Evolutionary conservation across 208 protist species (phyloP).

Genomic region (Wallacemonas sp.): DNA sequence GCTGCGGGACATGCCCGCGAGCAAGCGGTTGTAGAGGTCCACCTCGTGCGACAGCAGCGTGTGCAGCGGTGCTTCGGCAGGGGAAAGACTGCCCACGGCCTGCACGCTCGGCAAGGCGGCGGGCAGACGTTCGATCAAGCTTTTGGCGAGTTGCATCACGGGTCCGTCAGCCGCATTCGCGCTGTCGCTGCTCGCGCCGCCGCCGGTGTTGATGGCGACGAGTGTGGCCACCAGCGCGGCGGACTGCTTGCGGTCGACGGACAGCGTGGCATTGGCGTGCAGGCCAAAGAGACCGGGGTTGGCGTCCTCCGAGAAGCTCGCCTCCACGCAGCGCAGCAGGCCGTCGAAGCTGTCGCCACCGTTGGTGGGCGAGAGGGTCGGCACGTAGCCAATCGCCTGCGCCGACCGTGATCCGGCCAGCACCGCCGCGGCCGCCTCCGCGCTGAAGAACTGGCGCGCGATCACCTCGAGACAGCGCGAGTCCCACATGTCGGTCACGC

Average conservation of each 20-base stretch:
- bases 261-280: conserved; percentile 94
- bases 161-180: conserved; percentile 36
- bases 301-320: conserved; percentile 63
- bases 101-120: conserved; percentile 49
- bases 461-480: conserved; percentile 78
- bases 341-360: conserved; percentile 34
- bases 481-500: conserved; percentile 94
- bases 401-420: conserved; percentile 26
- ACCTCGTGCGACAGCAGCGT: conserved; percentile 89
- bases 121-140: conserved; percentile 60
- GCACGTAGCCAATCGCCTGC: conserved; percentile 63
- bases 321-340: conserved; percentile 60
- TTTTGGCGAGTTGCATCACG: conserved; percentile 52
- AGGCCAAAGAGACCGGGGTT: conserved; percentile 92
- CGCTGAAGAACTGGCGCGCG: conserved; percentile 74
- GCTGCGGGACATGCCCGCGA: conserved; percentile 48
- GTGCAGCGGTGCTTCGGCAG: conserved; percentile 70
- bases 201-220: conserved; percentile 50
- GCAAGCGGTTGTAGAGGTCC: conserved; percentile 86
- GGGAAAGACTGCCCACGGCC: conserved; percentile 28
- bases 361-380: conserved; percentile 34
- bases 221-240: conserved; percentile 44
- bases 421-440: conserved; percentile 31
- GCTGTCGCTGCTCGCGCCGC: conserved; percentile 38
- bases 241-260: conserved; percentile 69